Evolutionary conservation across 257 asterid species (phyloP).

Genomic region (Pogostemon cablin): DNA sequence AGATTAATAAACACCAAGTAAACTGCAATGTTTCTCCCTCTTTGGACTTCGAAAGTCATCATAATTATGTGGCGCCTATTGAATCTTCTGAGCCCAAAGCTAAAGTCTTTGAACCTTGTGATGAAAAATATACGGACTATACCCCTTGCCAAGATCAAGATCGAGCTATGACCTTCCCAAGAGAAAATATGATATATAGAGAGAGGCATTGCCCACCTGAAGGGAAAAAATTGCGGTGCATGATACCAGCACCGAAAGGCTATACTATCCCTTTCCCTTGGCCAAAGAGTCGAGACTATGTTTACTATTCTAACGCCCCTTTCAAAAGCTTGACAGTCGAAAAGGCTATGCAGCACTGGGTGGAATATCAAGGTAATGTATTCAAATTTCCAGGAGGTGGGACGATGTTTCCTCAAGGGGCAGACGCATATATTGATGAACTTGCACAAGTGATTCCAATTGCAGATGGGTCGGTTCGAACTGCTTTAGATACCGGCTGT

Average conservation of each 20-base stretch:
- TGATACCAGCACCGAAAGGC: slow-evolving; percentile 87
- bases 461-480: slow-evolving; percentile 69
- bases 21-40: slow-evolving; percentile 61
- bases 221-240: slow-evolving; percentile 72
- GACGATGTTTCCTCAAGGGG: slow-evolving; percentile 95
- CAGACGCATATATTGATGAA: slow-evolving; percentile 83
- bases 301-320: slow-evolving; percentile 80
- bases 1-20: slow-evolving; percentile 54
- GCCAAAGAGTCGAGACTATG: slow-evolving; percentile 97
- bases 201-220: slow-evolving; percentile 91
- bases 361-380: slow-evolving; percentile 74
- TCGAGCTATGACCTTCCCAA: slow-evolving; percentile 86
- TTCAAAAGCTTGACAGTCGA: slow-evolving; percentile 86
- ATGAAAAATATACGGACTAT: slow-evolving; percentile 58
- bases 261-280: slow-evolving; percentile 84
- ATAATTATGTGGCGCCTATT: slow-evolving; percentile 52
- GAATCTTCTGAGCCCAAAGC: slow-evolving; percentile 65
- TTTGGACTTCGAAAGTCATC: slow-evolving; percentile 80
- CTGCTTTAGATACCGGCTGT: slow-evolving; percentile 94
- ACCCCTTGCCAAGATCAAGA: slow-evolving; percentile 98
- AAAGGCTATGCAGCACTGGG: slow-evolving; percentile 91
- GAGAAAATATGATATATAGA: slow-evolving; percentile 84
- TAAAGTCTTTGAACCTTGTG: slow-evolving; percentile 67
- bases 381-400: slow-evolving; percentile 98
- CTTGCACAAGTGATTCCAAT: slow-evolving; percentile 77